phyloP scores from a whole-genome alignment of 2,329 filamentous ascomycete species.

The Pestalotiopsis sp. region DNA sequence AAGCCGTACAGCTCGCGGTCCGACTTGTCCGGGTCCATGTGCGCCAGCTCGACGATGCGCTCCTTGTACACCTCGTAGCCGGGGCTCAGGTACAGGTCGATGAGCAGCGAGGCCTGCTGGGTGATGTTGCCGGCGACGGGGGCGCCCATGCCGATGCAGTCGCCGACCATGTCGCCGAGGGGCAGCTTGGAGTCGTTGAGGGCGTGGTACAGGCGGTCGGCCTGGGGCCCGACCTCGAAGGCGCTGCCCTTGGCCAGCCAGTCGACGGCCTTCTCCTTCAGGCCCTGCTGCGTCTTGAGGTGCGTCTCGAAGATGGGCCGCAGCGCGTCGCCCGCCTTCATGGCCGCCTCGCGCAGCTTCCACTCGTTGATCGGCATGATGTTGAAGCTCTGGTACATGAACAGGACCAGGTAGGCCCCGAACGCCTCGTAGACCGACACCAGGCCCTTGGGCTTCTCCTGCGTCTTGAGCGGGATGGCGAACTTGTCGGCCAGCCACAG shows the following conservation, averaged over 20 bases:
- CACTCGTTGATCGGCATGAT: constrained; percentile 46
- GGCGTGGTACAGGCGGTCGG: constrained; percentile 53
- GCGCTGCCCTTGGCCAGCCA: constrained; percentile 49
- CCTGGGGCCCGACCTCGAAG: constrained; percentile 49
- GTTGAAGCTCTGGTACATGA: constrained; percentile 56
- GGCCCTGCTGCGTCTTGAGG: constrained; percentile 44
- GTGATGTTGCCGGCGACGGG: constrained; percentile 53
- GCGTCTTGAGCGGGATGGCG: constrained; percentile 67
- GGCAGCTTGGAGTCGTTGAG: constrained; percentile 46
- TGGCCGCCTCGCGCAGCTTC: constrained; percentile 46
- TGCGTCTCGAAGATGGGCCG: constrained; percentile 43
- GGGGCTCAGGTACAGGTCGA: constrained; percentile 51
- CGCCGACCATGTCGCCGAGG: constrained; percentile 47
- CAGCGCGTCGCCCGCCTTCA: constrained; percentile 38
- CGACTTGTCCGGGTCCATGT: constrained; percentile 41
- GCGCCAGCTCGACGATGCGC: constrained; percentile 50
- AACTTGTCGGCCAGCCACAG: constrained; percentile 65
- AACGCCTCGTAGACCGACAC: constrained; percentile 48
- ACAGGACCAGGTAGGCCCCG: constrained; percentile 43
- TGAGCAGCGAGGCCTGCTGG: constrained; percentile 53
- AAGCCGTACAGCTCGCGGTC: constrained; percentile 52
- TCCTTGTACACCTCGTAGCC: constrained; percentile 52
- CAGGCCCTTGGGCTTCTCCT: constrained; percentile 58
- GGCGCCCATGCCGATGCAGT: constrained; percentile 50
- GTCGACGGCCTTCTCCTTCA: constrained; percentile 43